A percentile compares a stretch with the other conserved stretches of the same genome.
Evolutionary conservation across 1,284 basidiomycete species (phyloP).

Genomic region (Sanghuangporus sanghuang): DNA sequence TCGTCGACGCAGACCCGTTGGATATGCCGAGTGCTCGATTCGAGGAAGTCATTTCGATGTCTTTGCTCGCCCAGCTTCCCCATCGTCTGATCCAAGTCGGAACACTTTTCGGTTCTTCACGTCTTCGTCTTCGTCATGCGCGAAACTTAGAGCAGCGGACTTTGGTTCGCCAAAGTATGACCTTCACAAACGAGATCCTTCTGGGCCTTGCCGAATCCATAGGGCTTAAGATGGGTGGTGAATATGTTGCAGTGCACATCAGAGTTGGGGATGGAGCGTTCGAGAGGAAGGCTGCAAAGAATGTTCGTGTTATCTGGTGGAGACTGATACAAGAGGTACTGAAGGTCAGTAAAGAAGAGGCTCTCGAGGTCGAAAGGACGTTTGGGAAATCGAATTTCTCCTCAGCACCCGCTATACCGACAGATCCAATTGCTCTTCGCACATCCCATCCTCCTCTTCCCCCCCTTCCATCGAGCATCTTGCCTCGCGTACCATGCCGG

Average conservation of each 20-base stretch:
- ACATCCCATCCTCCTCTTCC: conserved; percentile 23
- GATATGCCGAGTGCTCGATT: conserved; percentile 35
- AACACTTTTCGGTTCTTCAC: conserved; percentile 63
- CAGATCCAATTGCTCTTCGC: conserved; percentile 22
- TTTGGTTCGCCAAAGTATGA: conserved; percentile 47
- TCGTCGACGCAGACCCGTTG: conserved; percentile 48
- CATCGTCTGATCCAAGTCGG: conserved; percentile 57
- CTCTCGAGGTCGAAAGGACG: conserved; percentile 34
- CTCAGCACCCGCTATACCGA: conserved; percentile 17
- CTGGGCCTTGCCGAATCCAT: conserved; percentile 37
- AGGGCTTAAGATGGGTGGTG: conserved; percentile 38
- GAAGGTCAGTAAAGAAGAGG: conserved; percentile 33
- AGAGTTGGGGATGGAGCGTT: conserved; percentile 66
- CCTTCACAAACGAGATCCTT: conserved; percentile 45
- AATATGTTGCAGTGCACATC: conserved; percentile 60
- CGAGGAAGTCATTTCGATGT: conserved; percentile 38
- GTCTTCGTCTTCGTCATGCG: conserved; percentile 44
- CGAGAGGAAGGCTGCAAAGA: conserved; percentile 34
- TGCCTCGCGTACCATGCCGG: conserved; percentile 21
- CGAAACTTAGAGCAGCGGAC: conserved; percentile 37
- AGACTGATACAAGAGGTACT: conserved; percentile 44
- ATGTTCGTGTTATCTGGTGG: conserved; percentile 51
- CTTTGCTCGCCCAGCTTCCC: conserved; percentile 32
- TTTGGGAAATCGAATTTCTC: conserved; percentile 18
- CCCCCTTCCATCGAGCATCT: conserved; percentile 21